phyloP scores from a whole-genome alignment of 352 stramenopile species.

The Phytophthora pistaciae region DNA sequence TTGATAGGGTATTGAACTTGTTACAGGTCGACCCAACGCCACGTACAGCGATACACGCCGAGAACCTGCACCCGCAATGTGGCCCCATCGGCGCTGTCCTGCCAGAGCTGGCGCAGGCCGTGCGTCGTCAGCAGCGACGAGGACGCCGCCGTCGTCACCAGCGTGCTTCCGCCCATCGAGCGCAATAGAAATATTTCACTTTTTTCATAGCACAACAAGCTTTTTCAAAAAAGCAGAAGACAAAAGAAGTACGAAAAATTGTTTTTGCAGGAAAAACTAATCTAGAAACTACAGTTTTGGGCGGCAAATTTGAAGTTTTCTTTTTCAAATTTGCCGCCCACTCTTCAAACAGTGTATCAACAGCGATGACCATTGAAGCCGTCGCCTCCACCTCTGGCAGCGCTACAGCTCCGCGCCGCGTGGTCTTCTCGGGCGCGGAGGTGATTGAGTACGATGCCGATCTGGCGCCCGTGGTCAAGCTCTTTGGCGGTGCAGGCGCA shows the following conservation, averaged over 20 bases:
- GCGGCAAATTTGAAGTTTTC: too few species aligned
- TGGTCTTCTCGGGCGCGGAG: conserved; percentile 60
- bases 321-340: background rate
- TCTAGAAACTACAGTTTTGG: too few species aligned
- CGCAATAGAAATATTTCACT: too few species aligned
- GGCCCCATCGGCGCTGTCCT: background rate
- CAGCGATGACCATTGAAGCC: background rate
- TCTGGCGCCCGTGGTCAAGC: conserved; percentile 49
- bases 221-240: too few species aligned
- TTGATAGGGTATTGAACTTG: background rate
- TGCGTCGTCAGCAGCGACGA: conserved; percentile 40
- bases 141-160: too few species aligned
- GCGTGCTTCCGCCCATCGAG: background rate
- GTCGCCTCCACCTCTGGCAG: background rate
- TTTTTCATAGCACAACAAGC: too few species aligned
- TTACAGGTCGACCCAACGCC: background rate
- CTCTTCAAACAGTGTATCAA: too few species aligned
- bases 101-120: conserved; percentile 43
- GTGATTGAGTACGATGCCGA: conserved; percentile 72
- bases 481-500: background rate
- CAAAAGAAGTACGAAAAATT: too few species aligned
- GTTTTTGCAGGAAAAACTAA: too few species aligned
- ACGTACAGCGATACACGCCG: conserved; percentile 65
- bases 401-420: conserved; percentile 21
- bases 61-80: conserved; percentile 60